Evolutionary conservation across 2,329 filamentous ascomycete species (phyloP).

Genomic region (Cucurbitaria berberidis): DNA sequence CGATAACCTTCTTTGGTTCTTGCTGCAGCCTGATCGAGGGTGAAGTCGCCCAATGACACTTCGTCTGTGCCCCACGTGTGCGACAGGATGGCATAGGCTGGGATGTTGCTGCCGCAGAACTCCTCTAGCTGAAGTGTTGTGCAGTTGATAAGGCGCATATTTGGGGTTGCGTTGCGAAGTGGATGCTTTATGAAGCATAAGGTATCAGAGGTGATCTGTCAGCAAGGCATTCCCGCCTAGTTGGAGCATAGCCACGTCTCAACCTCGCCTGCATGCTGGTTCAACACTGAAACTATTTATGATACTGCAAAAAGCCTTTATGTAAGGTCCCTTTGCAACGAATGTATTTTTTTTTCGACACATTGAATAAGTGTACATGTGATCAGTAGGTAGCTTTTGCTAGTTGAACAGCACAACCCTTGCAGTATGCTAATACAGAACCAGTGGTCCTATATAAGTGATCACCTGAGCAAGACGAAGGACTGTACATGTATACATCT

Average conservation of each 20-base stretch:
- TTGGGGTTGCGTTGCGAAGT: not conserved
- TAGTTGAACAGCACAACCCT: no score
- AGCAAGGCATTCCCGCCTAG: not conserved
- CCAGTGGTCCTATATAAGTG: no score
- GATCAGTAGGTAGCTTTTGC: no score
- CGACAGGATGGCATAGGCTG: constrained; percentile 27
- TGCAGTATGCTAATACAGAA: no score
- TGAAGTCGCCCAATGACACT: constrained; percentile 24
- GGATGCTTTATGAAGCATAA: not conserved
- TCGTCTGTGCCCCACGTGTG: constrained; percentile 30
- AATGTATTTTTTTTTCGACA: no score
- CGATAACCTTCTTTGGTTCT: constrained; percentile 14
- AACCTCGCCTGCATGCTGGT: no score
- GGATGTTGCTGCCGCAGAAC: constrained; percentile 6
- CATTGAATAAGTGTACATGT: no score
- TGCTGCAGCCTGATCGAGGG: constrained; percentile 4
- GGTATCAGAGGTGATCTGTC: not conserved
- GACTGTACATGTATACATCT: no score
- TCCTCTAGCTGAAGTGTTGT: not conserved
- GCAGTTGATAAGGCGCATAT: not conserved
- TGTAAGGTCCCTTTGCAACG: no score
- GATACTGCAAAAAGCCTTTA: no score
- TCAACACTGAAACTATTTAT: no score
- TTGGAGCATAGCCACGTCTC: not conserved
- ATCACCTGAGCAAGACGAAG: no score